Evolutionary conservation across 352 stramenopile species (phyloP).

Genomic region (Phytophthora macrochlamydospora): DNA sequence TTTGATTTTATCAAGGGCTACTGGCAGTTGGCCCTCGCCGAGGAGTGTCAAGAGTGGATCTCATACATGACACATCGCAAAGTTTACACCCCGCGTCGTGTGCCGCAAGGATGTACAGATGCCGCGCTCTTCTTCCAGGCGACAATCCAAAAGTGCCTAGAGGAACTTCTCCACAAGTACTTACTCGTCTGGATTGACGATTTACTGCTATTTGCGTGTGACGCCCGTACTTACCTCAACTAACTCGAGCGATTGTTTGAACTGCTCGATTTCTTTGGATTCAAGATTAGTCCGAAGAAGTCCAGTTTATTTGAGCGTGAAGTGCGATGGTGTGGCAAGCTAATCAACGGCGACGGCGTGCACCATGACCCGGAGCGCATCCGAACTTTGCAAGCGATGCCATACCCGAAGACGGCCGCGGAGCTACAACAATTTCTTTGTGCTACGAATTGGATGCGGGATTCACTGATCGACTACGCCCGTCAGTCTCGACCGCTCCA

Average conservation of each 20-base stretch:
- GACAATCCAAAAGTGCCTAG: slow-evolving; percentile 2
- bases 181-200: slow-evolving; percentile 39
- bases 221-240: slow-evolving; percentile 18
- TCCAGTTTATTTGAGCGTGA: slow-evolving; percentile 13
- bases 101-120: slow-evolving; percentile 5
- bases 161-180: neutral
- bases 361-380: neutral
- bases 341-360: neutral
- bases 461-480: neutral
- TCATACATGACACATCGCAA: slow-evolving; percentile 29
- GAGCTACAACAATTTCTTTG: slow-evolving; percentile 5
- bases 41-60: slow-evolving; percentile 13
- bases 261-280: slow-evolving; percentile 18
- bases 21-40: slow-evolving; percentile 3
- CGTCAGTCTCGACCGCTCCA: neutral
- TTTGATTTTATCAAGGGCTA: slow-evolving; percentile 26
- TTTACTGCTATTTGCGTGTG: slow-evolving; percentile 23
- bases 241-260: slow-evolving; percentile 23
- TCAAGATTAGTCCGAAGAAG: slow-evolving; percentile 26
- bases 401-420: neutral
- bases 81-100: neutral
- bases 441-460: neutral
- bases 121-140: slow-evolving; percentile 3
- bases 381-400: neutral
- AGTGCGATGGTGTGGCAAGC: slow-evolving; percentile 21